Evolutionary conservation across 352 stramenopile species (phyloP).

Genomic region (Phytophthora parvispora): DNA sequence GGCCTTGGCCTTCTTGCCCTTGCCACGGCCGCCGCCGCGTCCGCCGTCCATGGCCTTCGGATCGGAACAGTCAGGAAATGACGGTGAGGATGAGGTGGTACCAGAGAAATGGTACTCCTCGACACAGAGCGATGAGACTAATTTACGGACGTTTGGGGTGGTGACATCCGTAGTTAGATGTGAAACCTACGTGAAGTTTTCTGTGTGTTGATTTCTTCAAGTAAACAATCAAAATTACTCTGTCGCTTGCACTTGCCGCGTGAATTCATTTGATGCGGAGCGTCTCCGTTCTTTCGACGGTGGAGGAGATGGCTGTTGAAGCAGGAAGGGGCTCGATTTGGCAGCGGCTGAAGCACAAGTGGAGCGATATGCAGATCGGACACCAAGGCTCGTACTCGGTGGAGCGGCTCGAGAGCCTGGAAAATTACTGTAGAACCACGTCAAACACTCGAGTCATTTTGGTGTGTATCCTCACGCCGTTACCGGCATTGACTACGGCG

Average conservation of each 20-base stretch:
- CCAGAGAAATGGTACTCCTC: background rate
- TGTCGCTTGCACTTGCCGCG: background rate
- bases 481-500: background rate
- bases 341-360: background rate
- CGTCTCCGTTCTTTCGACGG: background rate
- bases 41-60: slow-evolving; percentile 28
- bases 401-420: background rate
- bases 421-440: slow-evolving; percentile 1
- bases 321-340: background rate
- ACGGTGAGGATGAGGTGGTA: background rate
- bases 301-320: background rate
- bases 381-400: slow-evolving; percentile 1
- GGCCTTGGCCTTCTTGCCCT: slow-evolving; percentile 41
- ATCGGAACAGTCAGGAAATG: background rate
- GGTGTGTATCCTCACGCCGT: background rate
- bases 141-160: no score
- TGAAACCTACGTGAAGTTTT: no score
- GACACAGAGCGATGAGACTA: no score
- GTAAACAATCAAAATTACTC: no score
- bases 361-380: background rate
- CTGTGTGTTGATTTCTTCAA: no score
- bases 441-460: background rate
- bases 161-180: no score
- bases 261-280: no score
- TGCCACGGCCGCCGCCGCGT: slow-evolving; percentile 30